Evolutionary conservation across 345 rosid genomes (phyloP), one percentile per base, ranked within the genome.

Genomic region (Eucalyptus sideroxylon): DNA sequence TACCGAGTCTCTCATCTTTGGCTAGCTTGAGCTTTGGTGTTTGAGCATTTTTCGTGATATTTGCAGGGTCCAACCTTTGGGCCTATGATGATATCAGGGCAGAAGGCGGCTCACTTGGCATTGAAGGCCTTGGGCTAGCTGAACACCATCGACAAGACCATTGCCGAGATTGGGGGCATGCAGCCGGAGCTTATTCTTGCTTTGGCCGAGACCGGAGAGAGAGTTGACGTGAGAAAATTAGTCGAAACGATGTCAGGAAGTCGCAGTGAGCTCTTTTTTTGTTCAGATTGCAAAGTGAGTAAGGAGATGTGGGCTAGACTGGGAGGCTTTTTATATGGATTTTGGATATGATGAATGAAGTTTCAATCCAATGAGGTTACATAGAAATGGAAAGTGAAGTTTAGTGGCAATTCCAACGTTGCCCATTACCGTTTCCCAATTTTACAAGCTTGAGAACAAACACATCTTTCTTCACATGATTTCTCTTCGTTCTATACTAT

Each of bases 171-270:
- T 16, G 92, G 91, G 86, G 62, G 86, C 80, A 44, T 92, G 49
- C 93, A 91, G 34, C 95, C 93, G 1, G 96, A 96, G 94, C 89
- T 96, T 86, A 77, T 98, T 87, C 91, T 98, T 45, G 98, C 97
- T 4, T 94, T 93, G 11, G 21, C 91, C 2, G 95, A 94, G 6
- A 91, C 94, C 23, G 94, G 92, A 31, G 97, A 97, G 90, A 93
- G 89, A 16, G 96, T 91, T 5, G 96, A 96, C 8, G 97, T 96
- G 55, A 95, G 88, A 91, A 44, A 55, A 30, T 34, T 16, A 26
- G 31, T 17, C 30, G 12, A 34, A 55, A 86, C 1, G 17, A 37
- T 16, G 86, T 83, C 5, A 2, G 9, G 37, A 27, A 62, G 72
- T 62, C 1, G 5, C 27, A 8, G 0, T 30, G 72, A 62, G 72